Percentiles rank a stretch among this genome's conserved stretches.
Conservation (phyloP, 352 stramenopile genomes). For the Pythium phragmitis region DNA sequence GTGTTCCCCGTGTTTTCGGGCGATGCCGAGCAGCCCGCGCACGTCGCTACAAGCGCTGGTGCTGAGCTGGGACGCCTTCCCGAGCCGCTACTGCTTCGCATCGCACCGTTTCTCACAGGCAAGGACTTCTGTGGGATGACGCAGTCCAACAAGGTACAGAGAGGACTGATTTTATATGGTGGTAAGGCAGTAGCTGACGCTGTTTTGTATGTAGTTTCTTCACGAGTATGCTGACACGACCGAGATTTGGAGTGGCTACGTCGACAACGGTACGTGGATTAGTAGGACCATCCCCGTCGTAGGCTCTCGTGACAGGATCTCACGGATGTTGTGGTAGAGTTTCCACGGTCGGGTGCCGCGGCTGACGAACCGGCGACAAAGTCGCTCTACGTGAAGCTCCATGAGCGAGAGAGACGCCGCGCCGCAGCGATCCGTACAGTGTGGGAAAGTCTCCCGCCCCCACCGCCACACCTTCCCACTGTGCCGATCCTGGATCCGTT, state of each 20-base stretch:
- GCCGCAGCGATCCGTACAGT: neutral
- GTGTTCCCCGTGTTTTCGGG: slow-evolving; percentile 18
- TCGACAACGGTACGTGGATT: slow-evolving; percentile 3
- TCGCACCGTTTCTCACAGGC: slow-evolving; percentile 21
- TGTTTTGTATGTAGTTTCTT: slow-evolving; percentile 17
- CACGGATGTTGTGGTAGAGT: neutral
- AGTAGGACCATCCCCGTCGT: too few species aligned
- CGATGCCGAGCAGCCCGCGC: neutral
- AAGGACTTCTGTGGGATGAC: slow-evolving; percentile 23
- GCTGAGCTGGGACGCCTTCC: slow-evolving; percentile 27
- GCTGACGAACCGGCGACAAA: neutral
- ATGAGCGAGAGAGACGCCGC: slow-evolving; percentile 1
- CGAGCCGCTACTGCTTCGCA: slow-evolving; percentile 19
- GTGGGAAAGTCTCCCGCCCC: neutral
- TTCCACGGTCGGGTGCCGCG: neutral
- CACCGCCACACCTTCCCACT: neutral
- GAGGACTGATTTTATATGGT: neutral
- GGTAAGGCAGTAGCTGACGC: neutral
- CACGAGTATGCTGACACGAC: slow-evolving; percentile 19
- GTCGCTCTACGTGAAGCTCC: slow-evolving; percentile 9
- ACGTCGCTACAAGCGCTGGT: slow-evolving; percentile 16
- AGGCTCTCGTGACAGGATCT: too few species aligned
- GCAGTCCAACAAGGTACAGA: slow-evolving; percentile 22
- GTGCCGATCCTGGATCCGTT: slow-evolving; percentile 2
- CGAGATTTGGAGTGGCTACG: slow-evolving; percentile 23